Evolutionary conservation across 2,329 filamentous ascomycete genomes (phyloP).

Genomic region (Bipolaris bicolor): DNA sequence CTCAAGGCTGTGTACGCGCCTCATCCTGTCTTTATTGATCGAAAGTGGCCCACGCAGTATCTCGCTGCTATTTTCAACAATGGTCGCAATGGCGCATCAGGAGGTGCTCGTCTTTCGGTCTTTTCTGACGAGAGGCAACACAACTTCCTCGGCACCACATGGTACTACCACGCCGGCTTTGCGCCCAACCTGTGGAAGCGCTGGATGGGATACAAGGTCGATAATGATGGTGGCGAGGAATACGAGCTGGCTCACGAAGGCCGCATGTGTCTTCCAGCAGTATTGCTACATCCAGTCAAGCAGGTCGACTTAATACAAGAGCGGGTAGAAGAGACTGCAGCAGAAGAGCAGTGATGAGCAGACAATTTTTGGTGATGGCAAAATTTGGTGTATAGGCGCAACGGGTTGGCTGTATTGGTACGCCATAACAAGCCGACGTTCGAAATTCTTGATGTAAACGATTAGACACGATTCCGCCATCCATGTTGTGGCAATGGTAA

Average conservation of each 20-base stretch:
- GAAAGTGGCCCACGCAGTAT: conserved; percentile 61
- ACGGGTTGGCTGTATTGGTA: background rate
- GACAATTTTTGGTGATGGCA: background rate
- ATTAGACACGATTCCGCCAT: background rate
- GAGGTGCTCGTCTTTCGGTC: conserved; percentile 56
- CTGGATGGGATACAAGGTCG: conserved; percentile 62
- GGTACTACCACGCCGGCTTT: conserved; percentile 61
- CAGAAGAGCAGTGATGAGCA: background rate
- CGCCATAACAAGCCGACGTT: background rate
- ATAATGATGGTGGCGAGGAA: conserved; percentile 56
- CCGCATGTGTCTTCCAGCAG: conserved; percentile 56
- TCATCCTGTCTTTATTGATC: conserved; percentile 63
- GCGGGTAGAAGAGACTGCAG: conserved; percentile 8
- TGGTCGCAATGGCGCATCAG: conserved; percentile 58
- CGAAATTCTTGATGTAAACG: conserved; percentile 13
- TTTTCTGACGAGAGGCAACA: conserved; percentile 60
- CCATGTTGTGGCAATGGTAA: background rate
- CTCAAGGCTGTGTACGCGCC: conserved; percentile 75
- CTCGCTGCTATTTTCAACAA: conserved; percentile 63
- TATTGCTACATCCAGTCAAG: conserved; percentile 59
- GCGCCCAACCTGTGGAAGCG: conserved; percentile 62
- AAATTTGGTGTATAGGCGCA: conserved; percentile 1
- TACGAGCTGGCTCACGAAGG: conserved; percentile 55
- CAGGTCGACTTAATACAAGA: conserved; percentile 57
- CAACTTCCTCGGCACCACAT: conserved; percentile 60